These are phyloP conservation scores for Daedalea quercina DNA, from an alignment of 768 basidiomycete species.

Conservation along the genomic window DNA sequence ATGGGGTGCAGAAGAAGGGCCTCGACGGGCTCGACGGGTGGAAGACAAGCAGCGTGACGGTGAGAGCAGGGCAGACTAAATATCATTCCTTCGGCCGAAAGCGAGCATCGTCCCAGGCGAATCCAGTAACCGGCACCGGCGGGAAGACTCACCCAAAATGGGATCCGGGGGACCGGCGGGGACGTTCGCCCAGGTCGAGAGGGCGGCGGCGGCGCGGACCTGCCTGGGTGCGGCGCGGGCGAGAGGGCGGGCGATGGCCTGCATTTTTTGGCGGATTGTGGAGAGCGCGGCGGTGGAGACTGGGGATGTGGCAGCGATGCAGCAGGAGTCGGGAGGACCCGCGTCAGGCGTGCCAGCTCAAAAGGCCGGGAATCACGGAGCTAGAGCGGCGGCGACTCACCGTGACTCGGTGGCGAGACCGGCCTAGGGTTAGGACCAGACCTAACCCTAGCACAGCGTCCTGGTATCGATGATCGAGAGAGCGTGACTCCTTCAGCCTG, in stretches of 20 bases:
- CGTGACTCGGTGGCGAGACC: not conserved
- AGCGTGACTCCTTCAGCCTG: conserved; percentile 2
- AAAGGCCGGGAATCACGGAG: conserved; percentile 3
- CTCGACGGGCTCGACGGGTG: not conserved
- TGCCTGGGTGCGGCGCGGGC: conserved; percentile 44
- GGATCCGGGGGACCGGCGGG: conserved; percentile 88
- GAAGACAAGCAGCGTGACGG: not conserved
- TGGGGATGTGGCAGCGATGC: not conserved
- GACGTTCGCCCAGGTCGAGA: conserved; percentile 79
- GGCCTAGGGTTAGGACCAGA: conserved; percentile 1
- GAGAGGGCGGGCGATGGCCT: conserved; percentile 34
- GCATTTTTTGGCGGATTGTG: conserved; percentile 30
- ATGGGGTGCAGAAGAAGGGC: not conserved
- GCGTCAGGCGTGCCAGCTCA: not conserved
- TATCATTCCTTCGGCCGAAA: not conserved
- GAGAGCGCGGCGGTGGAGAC: conserved; percentile 16
- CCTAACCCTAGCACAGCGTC: conserved; percentile 7
- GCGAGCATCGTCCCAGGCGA: conserved; percentile 8
- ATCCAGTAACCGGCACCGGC: not conserved
- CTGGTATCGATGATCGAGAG: not conserved
- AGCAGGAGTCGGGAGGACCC: conserved; percentile 8
- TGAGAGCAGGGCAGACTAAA: not conserved
- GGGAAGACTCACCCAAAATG: conserved; percentile 64
- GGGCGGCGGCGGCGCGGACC: conserved; percentile 30
- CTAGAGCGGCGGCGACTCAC: conserved; percentile 8